phyloP scores from a whole-genome alignment of 371 early-diverging fungal species.

The Capillidium rhysosporum region DNA sequence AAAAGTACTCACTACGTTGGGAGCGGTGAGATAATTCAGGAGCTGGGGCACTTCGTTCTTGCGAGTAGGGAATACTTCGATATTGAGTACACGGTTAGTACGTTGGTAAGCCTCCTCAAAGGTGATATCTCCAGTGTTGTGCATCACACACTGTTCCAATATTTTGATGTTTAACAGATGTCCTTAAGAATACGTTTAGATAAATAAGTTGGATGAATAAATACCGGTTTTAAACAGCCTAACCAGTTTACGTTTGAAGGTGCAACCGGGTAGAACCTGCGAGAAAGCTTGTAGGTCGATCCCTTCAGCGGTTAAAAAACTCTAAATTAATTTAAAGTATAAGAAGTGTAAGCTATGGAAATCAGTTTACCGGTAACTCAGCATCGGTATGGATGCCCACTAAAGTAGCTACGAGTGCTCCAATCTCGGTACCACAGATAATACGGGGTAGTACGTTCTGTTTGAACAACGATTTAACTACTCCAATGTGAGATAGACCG shows the following conservation, averaged over 20 bases:
- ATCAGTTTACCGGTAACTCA: slow-evolving; percentile 29
- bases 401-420: slow-evolving; percentile 47
- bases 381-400: slow-evolving; percentile 48
- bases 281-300: slow-evolving; percentile 42
- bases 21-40: slow-evolving; percentile 49
- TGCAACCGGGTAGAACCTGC: slow-evolving; percentile 24
- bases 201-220: not conserved
- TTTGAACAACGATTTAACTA: slow-evolving; percentile 44
- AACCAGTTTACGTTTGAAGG: slow-evolving; percentile 29
- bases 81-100: slow-evolving; percentile 44
- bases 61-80: slow-evolving; percentile 42
- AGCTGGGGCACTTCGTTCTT: slow-evolving; percentile 47
- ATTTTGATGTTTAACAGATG: slow-evolving; percentile 47
- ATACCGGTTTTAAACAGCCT: slow-evolving; percentile 41
- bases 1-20: slow-evolving; percentile 35
- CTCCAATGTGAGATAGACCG: slow-evolving; percentile 53
- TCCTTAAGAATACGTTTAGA: slow-evolving; percentile 17
- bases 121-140: slow-evolving; percentile 47
- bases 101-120: slow-evolving; percentile 50
- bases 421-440: slow-evolving; percentile 50
- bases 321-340: slow-evolving; percentile 16
- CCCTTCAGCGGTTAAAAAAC: slow-evolving; percentile 31
- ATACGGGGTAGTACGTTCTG: slow-evolving; percentile 41
- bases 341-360: not conserved
- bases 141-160: slow-evolving; percentile 36